A percentile compares a stretch with the other conserved stretches of the same genome.
Conservation (phyloP, 176 grass and related monocot genomes). For the Otatea glauca region DNA sequence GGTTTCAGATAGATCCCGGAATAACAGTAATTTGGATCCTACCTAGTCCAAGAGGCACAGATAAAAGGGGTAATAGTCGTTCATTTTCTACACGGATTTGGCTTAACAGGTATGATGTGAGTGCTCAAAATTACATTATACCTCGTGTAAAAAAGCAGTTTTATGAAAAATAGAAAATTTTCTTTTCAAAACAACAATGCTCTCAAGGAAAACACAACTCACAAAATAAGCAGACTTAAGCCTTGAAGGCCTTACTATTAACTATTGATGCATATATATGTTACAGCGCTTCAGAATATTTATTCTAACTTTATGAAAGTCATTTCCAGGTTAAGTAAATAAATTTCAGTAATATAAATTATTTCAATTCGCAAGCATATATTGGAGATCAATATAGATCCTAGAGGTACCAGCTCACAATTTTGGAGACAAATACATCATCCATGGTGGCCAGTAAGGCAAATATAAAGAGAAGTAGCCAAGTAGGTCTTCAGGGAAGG, state of each 20-base stretch:
- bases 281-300: background rate
- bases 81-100: too few species aligned
- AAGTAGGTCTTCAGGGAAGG: background rate
- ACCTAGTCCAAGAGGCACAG: too few species aligned
- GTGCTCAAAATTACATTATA: too few species aligned
- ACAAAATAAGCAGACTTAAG: background rate
- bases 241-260: background rate
- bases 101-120: too few species aligned
- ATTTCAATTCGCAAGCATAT: background rate
- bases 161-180: too few species aligned
- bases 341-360: background rate
- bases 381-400: background rate
- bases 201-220: background rate
- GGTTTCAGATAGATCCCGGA: too few species aligned
- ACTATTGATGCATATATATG: background rate
- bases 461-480: background rate
- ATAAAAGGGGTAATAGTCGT: too few species aligned
- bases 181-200: too few species aligned
- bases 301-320: background rate
- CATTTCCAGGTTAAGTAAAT: background rate
- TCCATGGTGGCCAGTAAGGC: background rate
- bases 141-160: too few species aligned
- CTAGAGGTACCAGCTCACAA: background rate
- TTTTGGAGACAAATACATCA: background rate
- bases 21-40: too few species aligned